Evolutionary conservation across 164 flowering plant species (phyloP), one percentile per base, ranked within the genome.

Genomic region (Umbilicus rupestris): DNA sequence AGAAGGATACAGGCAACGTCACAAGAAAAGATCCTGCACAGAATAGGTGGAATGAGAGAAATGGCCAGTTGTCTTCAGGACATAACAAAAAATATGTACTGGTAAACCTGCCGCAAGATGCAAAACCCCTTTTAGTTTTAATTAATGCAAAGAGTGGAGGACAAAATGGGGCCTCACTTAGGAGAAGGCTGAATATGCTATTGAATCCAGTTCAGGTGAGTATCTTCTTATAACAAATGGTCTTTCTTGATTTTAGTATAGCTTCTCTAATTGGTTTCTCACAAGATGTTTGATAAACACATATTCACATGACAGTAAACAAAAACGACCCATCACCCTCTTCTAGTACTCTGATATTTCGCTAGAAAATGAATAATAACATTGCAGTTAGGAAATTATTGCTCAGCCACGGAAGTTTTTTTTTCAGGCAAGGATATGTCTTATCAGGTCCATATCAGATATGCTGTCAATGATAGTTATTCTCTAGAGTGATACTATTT

Each of bases 121-220:
- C 85, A 20, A 75, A 88, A 69, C 96, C 96, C 17, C 84, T 89
- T 70, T 68, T 89, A 52, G 96, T 89, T 45, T 89, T 89, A 64
- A 84, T 89, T 62, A 89, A 89, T 76, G 68, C 76, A 37, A 86
- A 82, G 74, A 89, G 96, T 79, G 96, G 96, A 58, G 88, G 81
- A 60, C 90, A 84, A 72, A 70, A 73, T 66, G 96, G 96, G 47
- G 73, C 78, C 59, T 76, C 75, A 42, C 85, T 85, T 42, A 69
- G 78, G 62, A 75, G 78, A 74, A 78, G 86, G 68, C 67, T 89
- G 72, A 86, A 89, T 76, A 77, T 80, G 79, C 77, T 86, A 41
- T 72, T 89, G 72, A 89, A 87, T 76, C 96, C 96, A 73, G 80
- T 80, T 22, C 96, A 89, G 90, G 96, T 88, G 60, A 75, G 39